These are phyloP conservation scores for Solanum commersonii DNA, from an alignment of 257 asterid genomes.

Conservation along the genomic window DNA sequence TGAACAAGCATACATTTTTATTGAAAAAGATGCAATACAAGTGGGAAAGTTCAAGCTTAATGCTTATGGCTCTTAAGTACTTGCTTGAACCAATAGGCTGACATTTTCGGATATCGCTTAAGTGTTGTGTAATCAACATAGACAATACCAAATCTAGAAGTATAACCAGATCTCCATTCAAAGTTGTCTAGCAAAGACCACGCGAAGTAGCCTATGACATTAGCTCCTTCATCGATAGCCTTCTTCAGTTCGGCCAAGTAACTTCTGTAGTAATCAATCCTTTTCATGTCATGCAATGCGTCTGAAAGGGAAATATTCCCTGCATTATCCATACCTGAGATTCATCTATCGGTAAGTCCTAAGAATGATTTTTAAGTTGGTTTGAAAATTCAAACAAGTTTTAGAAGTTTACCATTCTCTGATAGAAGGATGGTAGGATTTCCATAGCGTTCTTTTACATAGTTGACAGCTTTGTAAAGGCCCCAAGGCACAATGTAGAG, in stretches of 20 bases:
- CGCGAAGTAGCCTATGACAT: slow-evolving; percentile 64
- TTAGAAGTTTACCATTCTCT: slow-evolving; percentile 51
- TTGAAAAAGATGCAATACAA: not conserved
- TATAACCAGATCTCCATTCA: slow-evolving; percentile 83
- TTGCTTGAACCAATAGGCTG: slow-evolving; percentile 74
- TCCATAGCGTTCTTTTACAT: slow-evolving; percentile 66
- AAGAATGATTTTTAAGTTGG: not conserved
- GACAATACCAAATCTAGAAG: slow-evolving; percentile 72
- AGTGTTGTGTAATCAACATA: slow-evolving; percentile 80
- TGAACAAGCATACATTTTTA: not conserved
- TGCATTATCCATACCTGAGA: slow-evolving; percentile 80
- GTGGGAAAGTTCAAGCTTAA: not conserved
- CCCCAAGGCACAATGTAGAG: slow-evolving; percentile 96
- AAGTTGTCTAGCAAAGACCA: slow-evolving; percentile 93
- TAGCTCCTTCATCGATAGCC: slow-evolving; percentile 64
- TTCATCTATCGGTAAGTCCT: not conserved
- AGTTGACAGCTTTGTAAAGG: slow-evolving; percentile 67
- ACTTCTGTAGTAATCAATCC: slow-evolving; percentile 65
- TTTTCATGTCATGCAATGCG: slow-evolving; percentile 43
- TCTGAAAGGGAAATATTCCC: slow-evolving; percentile 51
- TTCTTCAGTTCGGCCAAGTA: slow-evolving; percentile 49
- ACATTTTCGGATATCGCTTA: slow-evolving; percentile 75
- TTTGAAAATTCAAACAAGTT: not conserved
- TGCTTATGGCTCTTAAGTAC: not conserved
- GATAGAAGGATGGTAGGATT: slow-evolving; percentile 72